phyloP scores from a whole-genome alignment of 169 alveolate species.

The Cryptosporidium meleagridis region DNA sequence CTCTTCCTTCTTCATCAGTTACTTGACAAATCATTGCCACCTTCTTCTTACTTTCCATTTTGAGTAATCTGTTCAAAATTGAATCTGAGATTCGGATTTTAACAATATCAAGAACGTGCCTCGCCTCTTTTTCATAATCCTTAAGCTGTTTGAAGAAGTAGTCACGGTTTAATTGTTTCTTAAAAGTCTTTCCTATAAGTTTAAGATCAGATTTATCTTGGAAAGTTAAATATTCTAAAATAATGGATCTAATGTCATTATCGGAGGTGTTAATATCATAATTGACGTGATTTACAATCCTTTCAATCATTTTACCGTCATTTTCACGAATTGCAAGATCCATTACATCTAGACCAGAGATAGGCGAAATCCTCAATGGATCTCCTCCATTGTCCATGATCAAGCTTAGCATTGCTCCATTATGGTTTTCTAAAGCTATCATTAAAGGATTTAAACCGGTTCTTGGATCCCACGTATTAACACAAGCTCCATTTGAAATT shows the following conservation, averaged over 20 bases:
- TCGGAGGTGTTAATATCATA: conserved; percentile 38
- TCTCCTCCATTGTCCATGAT: conserved; percentile 71
- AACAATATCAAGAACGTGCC: conserved; percentile 45
- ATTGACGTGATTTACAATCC: conserved; percentile 22
- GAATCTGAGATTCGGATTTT: conserved; percentile 24
- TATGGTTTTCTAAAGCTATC: conserved; percentile 64
- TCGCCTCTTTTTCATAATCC: conserved; percentile 62
- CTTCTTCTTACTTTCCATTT: conserved; percentile 61
- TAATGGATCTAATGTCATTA: conserved; percentile 21
- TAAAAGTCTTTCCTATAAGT: conserved; percentile 31
- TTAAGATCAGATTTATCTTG: conserved; percentile 22
- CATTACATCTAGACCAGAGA: conserved; percentile 62
- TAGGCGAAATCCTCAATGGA: conserved; percentile 57
- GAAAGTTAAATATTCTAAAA: conserved; percentile 40
- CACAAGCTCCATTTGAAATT: conserved; percentile 32
- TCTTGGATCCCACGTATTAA: conserved; percentile 71
- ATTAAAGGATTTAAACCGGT: conserved; percentile 46
- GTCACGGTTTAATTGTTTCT: conserved; percentile 7
- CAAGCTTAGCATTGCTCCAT: conserved; percentile 68
- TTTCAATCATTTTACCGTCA: conserved; percentile 53
- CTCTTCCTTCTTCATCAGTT: conserved; percentile 58
- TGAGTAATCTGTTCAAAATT: conserved; percentile 22
- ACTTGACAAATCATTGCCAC: conserved; percentile 51
- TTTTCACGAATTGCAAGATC: conserved; percentile 52
- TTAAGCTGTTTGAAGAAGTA: conserved; percentile 19